phyloP scores from a whole-genome alignment of 768 basidiomycete species.

The Hypsizygus marmoreus region DNA sequence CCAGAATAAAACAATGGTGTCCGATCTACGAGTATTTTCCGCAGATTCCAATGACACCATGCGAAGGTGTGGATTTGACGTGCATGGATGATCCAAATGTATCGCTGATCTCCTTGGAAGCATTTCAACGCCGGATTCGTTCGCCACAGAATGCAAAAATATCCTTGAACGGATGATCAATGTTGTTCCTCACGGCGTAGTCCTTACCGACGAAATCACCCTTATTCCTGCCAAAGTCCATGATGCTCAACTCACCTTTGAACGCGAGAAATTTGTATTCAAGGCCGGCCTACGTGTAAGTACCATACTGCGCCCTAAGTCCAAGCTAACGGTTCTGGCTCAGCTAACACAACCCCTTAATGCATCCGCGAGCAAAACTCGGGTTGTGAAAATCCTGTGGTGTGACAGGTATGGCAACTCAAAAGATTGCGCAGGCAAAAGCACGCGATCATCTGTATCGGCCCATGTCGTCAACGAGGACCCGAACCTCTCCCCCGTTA shows the following conservation, averaged over 20 bases:
- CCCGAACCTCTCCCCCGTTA: constrained; percentile 38
- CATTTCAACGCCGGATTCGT: constrained; percentile 33
- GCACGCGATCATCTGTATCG: constrained; percentile 33
- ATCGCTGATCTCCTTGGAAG: constrained; percentile 14
- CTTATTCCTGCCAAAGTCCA: constrained; percentile 44
- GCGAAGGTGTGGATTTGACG: constrained; percentile 29
- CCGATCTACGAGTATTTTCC: constrained; percentile 42
- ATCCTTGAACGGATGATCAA: constrained; percentile 50
- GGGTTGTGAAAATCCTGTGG: constrained; percentile 43
- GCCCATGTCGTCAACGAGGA: constrained; percentile 31
- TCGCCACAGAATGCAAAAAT: constrained; percentile 38
- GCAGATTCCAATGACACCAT: constrained; percentile 43
- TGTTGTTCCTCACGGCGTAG: constrained; percentile 45
- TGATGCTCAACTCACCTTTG: constrained; percentile 37
- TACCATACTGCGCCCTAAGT: constrained; percentile 4
- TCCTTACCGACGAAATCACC: constrained; percentile 45
- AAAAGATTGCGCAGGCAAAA: constrained; percentile 33
- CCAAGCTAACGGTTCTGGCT: constrained; percentile 5
- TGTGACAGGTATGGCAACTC: constrained; percentile 40
- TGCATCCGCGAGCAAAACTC: constrained; percentile 35
- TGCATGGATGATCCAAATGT: background rate
- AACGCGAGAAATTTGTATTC: constrained; percentile 38
- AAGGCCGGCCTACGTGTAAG: constrained; percentile 41
- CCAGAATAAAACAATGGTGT: constrained; percentile 34
- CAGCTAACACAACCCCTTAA: constrained; percentile 38